These are phyloP conservation scores for Acanthamoeba castellanii DNA, from an alignment of 208 protist genomes.

Conservation along the genomic window DNA sequence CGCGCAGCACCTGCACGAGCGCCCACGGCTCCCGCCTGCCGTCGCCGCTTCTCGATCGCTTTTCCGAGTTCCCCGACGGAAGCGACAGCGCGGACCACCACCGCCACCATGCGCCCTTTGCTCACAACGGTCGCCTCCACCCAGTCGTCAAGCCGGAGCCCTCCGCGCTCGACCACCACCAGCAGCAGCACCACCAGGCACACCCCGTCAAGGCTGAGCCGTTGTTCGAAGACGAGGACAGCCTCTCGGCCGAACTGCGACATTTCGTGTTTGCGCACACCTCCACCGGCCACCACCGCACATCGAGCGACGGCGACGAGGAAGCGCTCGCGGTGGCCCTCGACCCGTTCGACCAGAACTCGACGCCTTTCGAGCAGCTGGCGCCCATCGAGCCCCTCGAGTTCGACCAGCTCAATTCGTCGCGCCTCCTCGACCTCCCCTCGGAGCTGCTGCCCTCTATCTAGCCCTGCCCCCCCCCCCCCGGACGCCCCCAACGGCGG, in stretches of 20 bases:
- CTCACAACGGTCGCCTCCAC: too few species aligned
- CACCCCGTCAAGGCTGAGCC: background rate
- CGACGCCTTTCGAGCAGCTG: constrained; percentile 1
- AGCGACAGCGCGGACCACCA: too few species aligned
- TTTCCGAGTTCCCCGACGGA: too few species aligned
- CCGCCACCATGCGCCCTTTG: too few species aligned
- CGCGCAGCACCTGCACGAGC: too few species aligned
- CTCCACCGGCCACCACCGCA: background rate
- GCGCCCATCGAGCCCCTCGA: constrained; percentile 20
- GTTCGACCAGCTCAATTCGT: constrained; percentile 11
- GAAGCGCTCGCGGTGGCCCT: background rate
- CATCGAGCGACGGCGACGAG: background rate
- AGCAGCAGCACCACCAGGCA: background rate
- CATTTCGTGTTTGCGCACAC: background rate
- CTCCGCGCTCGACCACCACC: background rate
- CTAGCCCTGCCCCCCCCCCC: background rate
- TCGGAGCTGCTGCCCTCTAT: background rate
- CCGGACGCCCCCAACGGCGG: background rate
- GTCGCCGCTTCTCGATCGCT: too few species aligned
- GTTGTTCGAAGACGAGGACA: background rate
- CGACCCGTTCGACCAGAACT: background rate
- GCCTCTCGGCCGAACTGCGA: background rate
- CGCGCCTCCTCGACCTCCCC: background rate
- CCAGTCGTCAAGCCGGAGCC: background rate
- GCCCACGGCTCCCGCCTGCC: too few species aligned